phyloP scores from a whole-genome alignment of 495 filamentous ascomycete genomes.

The Neurospora hispaniola region DNA sequence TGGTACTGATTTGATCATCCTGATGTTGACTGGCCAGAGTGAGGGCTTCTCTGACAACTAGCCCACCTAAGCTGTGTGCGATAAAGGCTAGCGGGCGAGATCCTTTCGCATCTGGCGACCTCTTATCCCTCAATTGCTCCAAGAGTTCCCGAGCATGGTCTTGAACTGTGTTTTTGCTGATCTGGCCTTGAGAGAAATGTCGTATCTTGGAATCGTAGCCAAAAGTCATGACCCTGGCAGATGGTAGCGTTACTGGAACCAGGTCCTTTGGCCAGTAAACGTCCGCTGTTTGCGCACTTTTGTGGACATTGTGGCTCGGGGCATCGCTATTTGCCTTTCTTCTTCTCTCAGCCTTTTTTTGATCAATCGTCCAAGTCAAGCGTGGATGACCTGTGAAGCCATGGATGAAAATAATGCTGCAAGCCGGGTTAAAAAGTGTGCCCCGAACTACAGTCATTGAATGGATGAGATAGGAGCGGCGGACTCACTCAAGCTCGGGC shows the following conservation, averaged over 20 bases:
- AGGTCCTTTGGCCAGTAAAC: neutral
- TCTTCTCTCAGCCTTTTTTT: neutral
- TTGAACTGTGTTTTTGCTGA: neutral
- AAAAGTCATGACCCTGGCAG: neutral
- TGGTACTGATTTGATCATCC: neutral
- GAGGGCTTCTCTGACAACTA: neutral
- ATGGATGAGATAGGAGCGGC: neutral
- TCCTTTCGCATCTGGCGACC: neutral
- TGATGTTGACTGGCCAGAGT: neutral
- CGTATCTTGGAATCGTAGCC: neutral
- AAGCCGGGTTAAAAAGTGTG: neutral
- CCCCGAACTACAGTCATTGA: neutral
- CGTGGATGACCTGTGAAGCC: constrained; percentile 15
- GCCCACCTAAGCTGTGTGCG: neutral
- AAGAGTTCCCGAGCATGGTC: neutral
- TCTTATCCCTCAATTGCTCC: neutral
- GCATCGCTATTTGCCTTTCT: neutral
- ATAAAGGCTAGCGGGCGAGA: neutral
- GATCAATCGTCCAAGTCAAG: constrained; percentile 10
- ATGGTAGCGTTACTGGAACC: neutral
- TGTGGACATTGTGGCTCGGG: neutral
- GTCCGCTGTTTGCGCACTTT: neutral
- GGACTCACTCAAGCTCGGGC: neutral
- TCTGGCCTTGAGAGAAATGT: neutral
- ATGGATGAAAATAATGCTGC: constrained; percentile 19